Conservation (phyloP, 352 stramenopile genomes). For the Phytophthora foliorum region DNA sequence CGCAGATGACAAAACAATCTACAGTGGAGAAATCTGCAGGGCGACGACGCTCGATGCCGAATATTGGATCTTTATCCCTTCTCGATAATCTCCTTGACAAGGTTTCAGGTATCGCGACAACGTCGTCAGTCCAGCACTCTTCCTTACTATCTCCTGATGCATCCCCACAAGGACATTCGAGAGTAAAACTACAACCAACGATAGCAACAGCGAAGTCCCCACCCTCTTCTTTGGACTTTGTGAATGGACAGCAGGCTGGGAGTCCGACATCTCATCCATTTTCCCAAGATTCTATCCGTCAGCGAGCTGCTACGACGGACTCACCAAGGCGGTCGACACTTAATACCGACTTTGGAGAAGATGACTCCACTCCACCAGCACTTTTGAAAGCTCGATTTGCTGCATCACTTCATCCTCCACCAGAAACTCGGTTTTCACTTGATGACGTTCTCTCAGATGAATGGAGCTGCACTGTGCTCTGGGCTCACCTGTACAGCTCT, state of each 20-base stretch:
- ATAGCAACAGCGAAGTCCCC: neutral
- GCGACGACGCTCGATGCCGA: slow-evolving; percentile 21
- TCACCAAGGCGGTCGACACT: neutral
- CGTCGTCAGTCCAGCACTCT: neutral
- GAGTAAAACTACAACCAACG: slow-evolving; percentile 13
- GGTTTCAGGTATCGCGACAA: slow-evolving; percentile 10
- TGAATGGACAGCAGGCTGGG: slow-evolving; percentile 1
- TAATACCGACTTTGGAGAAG: neutral
- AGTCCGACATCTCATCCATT: neutral
- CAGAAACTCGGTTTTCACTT: slow-evolving; percentile 40
- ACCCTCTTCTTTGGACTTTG: slow-evolving; percentile 11
- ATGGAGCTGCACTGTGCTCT: slow-evolving; percentile 80
- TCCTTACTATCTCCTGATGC: neutral
- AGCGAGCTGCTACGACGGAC: slow-evolving; percentile 27
- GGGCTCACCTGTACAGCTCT: slow-evolving; percentile 71
- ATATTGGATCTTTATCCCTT: slow-evolving; percentile 15
- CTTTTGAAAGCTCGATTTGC: slow-evolving; percentile 21
- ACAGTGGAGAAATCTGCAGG: slow-evolving; percentile 2
- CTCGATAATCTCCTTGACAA: slow-evolving; percentile 45
- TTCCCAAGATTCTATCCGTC: slow-evolving; percentile 5
- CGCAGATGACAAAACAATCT: neutral
- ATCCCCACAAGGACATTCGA: neutral
- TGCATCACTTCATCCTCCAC: slow-evolving; percentile 11
- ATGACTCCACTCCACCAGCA: neutral
- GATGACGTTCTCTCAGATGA: slow-evolving; percentile 71